phyloP scores from a whole-genome alignment of 2,329 filamentous ascomycete genomes.

The Aspergillus sp. region DNA sequence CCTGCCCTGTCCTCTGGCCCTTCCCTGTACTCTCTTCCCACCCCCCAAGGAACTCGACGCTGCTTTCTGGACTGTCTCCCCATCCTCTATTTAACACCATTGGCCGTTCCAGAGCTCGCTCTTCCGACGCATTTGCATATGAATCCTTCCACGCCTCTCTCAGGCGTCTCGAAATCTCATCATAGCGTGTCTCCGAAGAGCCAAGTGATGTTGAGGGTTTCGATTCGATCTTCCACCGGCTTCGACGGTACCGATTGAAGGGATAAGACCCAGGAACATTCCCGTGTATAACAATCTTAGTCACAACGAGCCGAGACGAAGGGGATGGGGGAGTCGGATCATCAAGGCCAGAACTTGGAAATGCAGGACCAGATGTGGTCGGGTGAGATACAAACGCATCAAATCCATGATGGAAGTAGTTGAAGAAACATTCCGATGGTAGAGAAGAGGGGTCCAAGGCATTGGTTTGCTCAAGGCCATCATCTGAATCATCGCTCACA shows the following conservation, averaged over 20 bases:
- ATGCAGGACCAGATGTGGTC: slow-evolving; percentile 61
- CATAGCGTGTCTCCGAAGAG: slow-evolving; percentile 75
- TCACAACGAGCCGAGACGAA: slow-evolving; percentile 72
- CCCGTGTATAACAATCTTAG: slow-evolving; percentile 88
- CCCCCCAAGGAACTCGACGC: slow-evolving; percentile 78
- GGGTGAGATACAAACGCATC: slow-evolving; percentile 87
- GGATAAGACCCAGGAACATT: slow-evolving; percentile 95
- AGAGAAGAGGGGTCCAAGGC: slow-evolving; percentile 59
- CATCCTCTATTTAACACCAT: slow-evolving; percentile 91
- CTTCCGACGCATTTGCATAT: slow-evolving; percentile 58
- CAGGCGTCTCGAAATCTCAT: slow-evolving; percentile 68
- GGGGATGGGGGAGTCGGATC: slow-evolving; percentile 30
- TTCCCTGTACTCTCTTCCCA: slow-evolving; percentile 72
- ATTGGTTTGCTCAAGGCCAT: slow-evolving; percentile 54
- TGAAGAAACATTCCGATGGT: slow-evolving; percentile 75
- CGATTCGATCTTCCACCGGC: slow-evolving; percentile 74
- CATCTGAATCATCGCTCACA: slow-evolving; percentile 66
- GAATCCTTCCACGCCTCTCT: slow-evolving; percentile 68
- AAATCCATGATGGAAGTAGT: slow-evolving; percentile 95
- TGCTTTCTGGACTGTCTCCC: slow-evolving; percentile 88
- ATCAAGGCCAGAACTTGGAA: slow-evolving; percentile 51
- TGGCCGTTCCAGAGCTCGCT: slow-evolving; percentile 54
- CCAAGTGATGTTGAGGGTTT: slow-evolving; percentile 48
- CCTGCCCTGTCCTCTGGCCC: slow-evolving; percentile 44
- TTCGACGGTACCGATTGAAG: slow-evolving; percentile 90